A percentile compares a stretch with the other conserved stretches of the same genome.
Conservation (phyloP, 306 rosid genomes). For the Acacia melanoxylon region DNA sequence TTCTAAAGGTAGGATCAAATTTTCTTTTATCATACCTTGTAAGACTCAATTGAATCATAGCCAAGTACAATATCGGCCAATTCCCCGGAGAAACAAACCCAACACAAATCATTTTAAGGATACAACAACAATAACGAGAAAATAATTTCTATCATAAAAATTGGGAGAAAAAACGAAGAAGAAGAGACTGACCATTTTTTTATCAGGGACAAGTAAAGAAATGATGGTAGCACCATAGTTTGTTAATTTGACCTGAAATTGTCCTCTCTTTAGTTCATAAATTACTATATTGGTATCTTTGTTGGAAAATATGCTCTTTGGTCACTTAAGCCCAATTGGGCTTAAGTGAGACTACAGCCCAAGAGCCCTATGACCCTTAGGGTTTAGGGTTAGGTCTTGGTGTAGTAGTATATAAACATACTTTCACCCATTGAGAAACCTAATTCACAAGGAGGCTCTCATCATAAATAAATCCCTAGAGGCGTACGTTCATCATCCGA, state of each 20-base stretch:
- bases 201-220: conserved; percentile 34
- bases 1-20: neutral
- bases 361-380: too few species aligned
- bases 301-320: too few species aligned
- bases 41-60: conserved; percentile 29
- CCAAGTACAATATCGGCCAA: conserved; percentile 42
- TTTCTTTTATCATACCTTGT: conserved; percentile 18
- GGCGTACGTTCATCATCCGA: too few species aligned
- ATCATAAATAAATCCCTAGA: too few species aligned
- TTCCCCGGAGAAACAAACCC: conserved; percentile 11
- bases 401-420: too few species aligned
- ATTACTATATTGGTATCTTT: conserved; percentile 22
- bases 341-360: too few species aligned
- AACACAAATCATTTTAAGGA: neutral
- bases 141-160: neutral
- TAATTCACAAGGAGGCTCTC: too few species aligned
- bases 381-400: too few species aligned
- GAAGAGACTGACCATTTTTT: conserved; percentile 29
- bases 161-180: neutral
- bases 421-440: too few species aligned
- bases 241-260: conserved; percentile 23
- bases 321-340: too few species aligned
- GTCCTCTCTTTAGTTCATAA: conserved; percentile 34
- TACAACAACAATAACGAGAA: neutral
- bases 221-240: conserved; percentile 45